Base-by-base conservation (phyloP, 2,329 filamentous ascomycete species). In the Bipolaris zeicola region DNA sequence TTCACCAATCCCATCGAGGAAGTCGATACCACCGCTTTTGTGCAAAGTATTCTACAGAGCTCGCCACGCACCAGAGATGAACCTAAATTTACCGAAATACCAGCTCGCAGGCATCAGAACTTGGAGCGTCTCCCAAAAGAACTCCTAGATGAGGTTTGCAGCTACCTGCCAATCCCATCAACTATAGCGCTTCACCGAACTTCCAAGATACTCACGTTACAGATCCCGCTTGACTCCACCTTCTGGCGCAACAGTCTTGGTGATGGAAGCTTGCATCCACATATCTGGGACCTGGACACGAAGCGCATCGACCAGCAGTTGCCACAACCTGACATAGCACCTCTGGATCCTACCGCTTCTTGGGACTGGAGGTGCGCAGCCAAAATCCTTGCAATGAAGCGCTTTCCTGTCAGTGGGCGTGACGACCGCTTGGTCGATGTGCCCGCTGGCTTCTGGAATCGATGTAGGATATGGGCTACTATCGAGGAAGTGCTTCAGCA, bases 161-260 rank as follows among this genome's bases (percentile, higher is more conserved):
- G 39, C 20, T 51, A 59, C 24, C 55, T 73, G 13, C 57, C 68
- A 6, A 33, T 55, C 0, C 31, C 42, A 11, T 62, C 63, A 1
- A 55, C 58, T 18, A 48, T 71, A 16, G 56, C 60, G 11, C 31
- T 73, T 13, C 66, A 66, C 20, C 52, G 53, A n/a, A 59, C 61
- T 7, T 69, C 67, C 0, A 66, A 58, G 41, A 33, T 52, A 1
- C 50, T 71, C n/a, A 56, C 63, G 10, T 28, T 24, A 6, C 69
- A 64, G 18, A 41, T 67, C 6, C 61, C 55, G 10, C 52, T 72
- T 14, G 56, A 70, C 38, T 59, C 66, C n/a, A 50, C 52, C 2
- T 73, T 70, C 45, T 73, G 70, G 69, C 60, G 64, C 14, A 55
- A 61, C 11, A 61, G 55, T 5, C 54, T 72, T n/a, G 47, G 59